These are phyloP conservation scores for Rhodosporidiobolus sp. DNA, from an alignment of 768 basidiomycete species.

Conservation along the genomic window DNA sequence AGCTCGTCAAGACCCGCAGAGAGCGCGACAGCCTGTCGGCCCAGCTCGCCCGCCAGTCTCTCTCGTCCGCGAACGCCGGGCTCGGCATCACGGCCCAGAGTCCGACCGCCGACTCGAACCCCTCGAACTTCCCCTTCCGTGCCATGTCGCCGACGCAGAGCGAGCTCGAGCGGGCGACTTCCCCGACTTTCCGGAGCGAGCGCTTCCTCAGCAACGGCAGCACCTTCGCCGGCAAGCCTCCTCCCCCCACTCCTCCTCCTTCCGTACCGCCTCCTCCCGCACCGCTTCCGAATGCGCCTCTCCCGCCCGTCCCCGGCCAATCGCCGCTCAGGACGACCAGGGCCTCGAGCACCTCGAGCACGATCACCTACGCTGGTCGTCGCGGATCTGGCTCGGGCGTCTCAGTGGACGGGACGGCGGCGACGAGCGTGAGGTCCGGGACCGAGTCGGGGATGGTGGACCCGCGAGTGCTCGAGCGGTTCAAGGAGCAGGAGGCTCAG, in stretches of 20 bases:
- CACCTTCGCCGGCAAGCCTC: conserved; percentile 61
- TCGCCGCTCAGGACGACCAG: conserved; percentile 11
- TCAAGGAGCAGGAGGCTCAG: conserved; percentile 41
- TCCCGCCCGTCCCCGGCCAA: conserved; percentile 7
- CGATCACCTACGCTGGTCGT: background rate
- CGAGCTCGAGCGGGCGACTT: conserved; percentile 27
- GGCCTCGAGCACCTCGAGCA: conserved; percentile 26
- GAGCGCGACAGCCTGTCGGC: conserved; percentile 69
- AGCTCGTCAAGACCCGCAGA: conserved; percentile 71
- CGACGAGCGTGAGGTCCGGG: conserved; percentile 20
- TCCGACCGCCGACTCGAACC: background rate
- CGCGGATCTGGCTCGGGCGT: conserved; percentile 21
- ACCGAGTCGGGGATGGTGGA: conserved; percentile 36
- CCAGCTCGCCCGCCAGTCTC: conserved; percentile 34
- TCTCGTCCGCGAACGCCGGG: conserved; percentile 19
- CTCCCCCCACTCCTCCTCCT: conserved; percentile 84
- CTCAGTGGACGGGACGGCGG: background rate
- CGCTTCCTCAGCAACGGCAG: conserved; percentile 27
- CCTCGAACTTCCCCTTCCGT: conserved; percentile 1
- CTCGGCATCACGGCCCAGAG: conserved; percentile 6
- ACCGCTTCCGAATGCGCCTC: conserved; percentile 45
- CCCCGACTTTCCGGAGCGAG: conserved; percentile 31
- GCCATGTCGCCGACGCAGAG: conserved; percentile 20
- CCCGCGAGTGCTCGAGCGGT: conserved; percentile 24
- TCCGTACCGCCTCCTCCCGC: conserved; percentile 79